Conservation (phyloP, 345 rosid genomes). For the Populus nigra region DNA sequence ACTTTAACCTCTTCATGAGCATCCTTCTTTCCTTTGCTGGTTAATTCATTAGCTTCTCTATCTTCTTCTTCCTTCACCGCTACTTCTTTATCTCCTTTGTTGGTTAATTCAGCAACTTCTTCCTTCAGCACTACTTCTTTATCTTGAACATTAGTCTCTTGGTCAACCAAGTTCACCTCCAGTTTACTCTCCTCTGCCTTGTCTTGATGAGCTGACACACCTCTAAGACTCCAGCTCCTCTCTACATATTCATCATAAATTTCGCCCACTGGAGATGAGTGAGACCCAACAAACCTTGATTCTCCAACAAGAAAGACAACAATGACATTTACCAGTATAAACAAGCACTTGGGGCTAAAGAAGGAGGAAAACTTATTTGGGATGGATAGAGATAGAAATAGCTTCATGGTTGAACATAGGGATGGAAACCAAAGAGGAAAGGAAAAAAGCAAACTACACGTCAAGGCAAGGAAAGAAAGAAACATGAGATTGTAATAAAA, state of each 20-base stretch:
- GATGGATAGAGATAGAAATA: constrained; percentile 23
- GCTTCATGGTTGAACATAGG: constrained; percentile 19
- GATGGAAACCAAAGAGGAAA: constrained; percentile 26
- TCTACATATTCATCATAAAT: constrained; percentile 49
- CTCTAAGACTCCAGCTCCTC: constrained; percentile 24
- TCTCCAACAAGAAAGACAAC: constrained; percentile 51
- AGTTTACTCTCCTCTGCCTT: not conserved
- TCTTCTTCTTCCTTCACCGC: not conserved
- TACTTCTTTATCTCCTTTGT: not conserved
- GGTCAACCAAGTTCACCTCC: not conserved
- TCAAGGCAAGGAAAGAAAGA: constrained; percentile 28
- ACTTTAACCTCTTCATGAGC: not conserved
- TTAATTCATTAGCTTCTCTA: not conserved
- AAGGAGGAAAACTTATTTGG: constrained; percentile 27
- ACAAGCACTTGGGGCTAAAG: constrained; percentile 43
- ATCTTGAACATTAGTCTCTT: not conserved
- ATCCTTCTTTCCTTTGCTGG: not conserved
- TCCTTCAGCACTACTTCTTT: not conserved
- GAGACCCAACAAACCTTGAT: constrained; percentile 29
- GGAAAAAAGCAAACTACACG: constrained; percentile 25
- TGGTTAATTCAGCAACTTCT: not conserved
- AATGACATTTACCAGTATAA: constrained; percentile 50
- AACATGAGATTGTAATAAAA: constrained; percentile 19
- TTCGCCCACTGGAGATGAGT: constrained; percentile 1
- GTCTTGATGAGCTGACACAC: constrained; percentile 9